Conservation (phyloP, 257 asterid species). For the Osmanthus fragrans region DNA sequence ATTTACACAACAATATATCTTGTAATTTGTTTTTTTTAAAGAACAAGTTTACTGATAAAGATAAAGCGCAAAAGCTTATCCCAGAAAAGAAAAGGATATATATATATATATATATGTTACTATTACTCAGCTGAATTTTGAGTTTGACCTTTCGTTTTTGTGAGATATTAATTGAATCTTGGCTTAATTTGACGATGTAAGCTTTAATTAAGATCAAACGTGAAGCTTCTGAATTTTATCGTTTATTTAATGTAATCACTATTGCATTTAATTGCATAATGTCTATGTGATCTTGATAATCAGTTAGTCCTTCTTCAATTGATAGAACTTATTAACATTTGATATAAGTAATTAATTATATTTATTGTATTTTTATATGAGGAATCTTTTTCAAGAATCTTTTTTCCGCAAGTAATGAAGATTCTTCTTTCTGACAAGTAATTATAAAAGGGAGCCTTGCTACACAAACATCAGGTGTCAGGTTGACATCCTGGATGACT, state of each 20-base stretch:
- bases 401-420: neutral
- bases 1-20: neutral
- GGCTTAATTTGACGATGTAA: neutral
- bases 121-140: neutral
- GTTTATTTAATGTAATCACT: neutral
- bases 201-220: constrained; percentile 8
- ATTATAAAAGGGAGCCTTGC: neutral
- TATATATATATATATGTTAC: too few species aligned
- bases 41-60: neutral
- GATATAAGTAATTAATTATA: neutral
- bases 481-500: too few species aligned
- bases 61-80: neutral
- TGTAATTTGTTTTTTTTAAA: too few species aligned
- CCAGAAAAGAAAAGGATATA: neutral
- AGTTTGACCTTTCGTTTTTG: neutral
- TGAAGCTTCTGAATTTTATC: constrained; percentile 14
- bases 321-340: too few species aligned
- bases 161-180: neutral
- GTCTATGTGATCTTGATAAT: neutral
- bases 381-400: neutral
- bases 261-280: neutral
- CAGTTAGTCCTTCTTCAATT: too few species aligned
- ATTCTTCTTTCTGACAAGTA: neutral
- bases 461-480: too few species aligned
- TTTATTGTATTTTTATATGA: neutral